phyloP scores from a whole-genome alignment of 352 stramenopile species.

The Pseudoperonospora humuli region DNA sequence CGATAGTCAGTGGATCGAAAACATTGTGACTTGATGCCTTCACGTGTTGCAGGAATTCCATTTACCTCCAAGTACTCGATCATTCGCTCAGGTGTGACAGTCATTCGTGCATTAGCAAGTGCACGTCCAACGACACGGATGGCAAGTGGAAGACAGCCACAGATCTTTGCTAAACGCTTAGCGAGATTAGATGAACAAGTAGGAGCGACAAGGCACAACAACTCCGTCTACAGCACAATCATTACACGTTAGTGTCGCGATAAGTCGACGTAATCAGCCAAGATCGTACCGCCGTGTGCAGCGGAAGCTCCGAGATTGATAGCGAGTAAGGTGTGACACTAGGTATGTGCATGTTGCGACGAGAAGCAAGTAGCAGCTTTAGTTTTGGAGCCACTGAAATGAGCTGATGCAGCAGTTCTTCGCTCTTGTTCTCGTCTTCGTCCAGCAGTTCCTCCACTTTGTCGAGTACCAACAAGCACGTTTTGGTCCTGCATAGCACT shows the following conservation, averaged over 20 bases:
- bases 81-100: conserved; percentile 68
- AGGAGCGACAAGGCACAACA: conserved; percentile 58
- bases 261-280: neutral
- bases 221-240: conserved; percentile 36
- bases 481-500: conserved; percentile 38
- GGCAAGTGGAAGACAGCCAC: conserved; percentile 69
- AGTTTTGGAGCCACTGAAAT: conserved; percentile 65
- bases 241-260: conserved; percentile 1
- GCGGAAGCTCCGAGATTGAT: conserved; percentile 61
- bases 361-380: conserved; percentile 58
- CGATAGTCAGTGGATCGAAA: too few species aligned
- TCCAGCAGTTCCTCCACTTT: conserved; percentile 78
- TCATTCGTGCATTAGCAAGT: conserved; percentile 66
- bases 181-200: conserved; percentile 54
- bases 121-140: conserved; percentile 72
- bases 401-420: conserved; percentile 58
- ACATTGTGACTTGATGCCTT: too few species aligned
- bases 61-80: too few species aligned
- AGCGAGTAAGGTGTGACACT: conserved; percentile 76
- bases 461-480: conserved; percentile 66
- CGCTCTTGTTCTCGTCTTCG: conserved; percentile 62
- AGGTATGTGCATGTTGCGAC: conserved; percentile 62
- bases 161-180: conserved; percentile 59
- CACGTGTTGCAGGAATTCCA: too few species aligned
- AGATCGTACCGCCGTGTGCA: conserved; percentile 49